These are phyloP conservation scores for Epichloe amarillans DNA, from an alignment of 2,329 filamentous ascomycete species.

Conservation along the genomic window DNA sequence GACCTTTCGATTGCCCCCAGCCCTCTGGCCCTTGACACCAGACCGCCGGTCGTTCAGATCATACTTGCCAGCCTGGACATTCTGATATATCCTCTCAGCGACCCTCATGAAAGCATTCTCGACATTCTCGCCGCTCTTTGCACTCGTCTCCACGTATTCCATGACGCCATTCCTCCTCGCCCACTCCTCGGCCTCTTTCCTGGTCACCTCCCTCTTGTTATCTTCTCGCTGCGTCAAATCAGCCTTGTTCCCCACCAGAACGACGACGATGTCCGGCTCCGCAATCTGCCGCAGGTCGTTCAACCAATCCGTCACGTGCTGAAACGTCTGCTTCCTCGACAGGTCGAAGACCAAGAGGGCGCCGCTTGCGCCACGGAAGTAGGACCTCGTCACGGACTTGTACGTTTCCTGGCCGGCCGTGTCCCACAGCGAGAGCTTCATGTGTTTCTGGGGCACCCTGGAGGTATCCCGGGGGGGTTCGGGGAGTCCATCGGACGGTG, in stretches of 20 bases:
- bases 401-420: constrained; percentile 96
- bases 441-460: constrained; percentile 50
- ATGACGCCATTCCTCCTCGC: constrained; percentile 73
- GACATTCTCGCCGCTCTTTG: constrained; percentile 89
- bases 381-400: constrained; percentile 87
- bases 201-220: constrained; percentile 67
- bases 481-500: constrained; percentile 30
- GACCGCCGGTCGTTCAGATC: constrained; percentile 86
- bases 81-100: constrained; percentile 89
- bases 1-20: constrained; percentile 33
- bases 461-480: constrained; percentile 35
- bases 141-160: constrained; percentile 90
- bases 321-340: constrained; percentile 69
- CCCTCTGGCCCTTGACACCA: constrained; percentile 66
- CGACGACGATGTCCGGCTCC: constrained; percentile 86
- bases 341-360: constrained; percentile 90
- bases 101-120: constrained; percentile 89
- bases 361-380: constrained; percentile 67
- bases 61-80: constrained; percentile 90
- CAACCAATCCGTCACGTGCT: constrained; percentile 84
- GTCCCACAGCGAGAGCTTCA: constrained; percentile 93
- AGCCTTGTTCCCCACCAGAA: constrained; percentile 90
- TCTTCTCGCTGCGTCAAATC: constrained; percentile 52
- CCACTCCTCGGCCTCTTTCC: constrained; percentile 80
- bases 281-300: constrained; percentile 89